Evolutionary conservation across 192 early-diverging fungal species (phyloP).

Genomic region (Borealophlyctis nickersoniae): DNA sequence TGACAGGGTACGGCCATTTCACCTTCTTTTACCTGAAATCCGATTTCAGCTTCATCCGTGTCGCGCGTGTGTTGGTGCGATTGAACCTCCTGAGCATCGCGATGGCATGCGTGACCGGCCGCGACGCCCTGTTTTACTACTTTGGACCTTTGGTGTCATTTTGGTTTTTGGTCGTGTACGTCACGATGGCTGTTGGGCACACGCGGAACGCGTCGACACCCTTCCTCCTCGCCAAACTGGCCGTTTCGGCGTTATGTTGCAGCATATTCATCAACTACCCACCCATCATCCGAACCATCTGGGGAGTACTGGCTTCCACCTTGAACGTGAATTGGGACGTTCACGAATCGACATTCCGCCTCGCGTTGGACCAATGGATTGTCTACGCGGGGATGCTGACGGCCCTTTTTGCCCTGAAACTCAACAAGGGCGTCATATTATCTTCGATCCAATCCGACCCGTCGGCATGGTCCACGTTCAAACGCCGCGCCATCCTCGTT

Average conservation of each 20-base stretch:
- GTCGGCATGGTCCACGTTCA: constrained; percentile 1
- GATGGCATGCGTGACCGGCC: constrained; percentile 66
- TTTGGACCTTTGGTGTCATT: constrained; percentile 72
- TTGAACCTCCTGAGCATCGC: constrained; percentile 66
- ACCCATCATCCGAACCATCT: constrained; percentile 36
- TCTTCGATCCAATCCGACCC: not conserved
- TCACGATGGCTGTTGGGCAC: constrained; percentile 58
- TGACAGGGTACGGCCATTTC: constrained; percentile 81
- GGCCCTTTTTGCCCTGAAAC: constrained; percentile 49
- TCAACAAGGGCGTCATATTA: not conserved
- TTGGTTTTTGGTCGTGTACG: constrained; percentile 67
- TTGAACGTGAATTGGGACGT: constrained; percentile 62
- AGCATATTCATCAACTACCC: too few species aligned
- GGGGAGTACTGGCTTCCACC: constrained; percentile 29
- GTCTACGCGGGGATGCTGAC: constrained; percentile 67
- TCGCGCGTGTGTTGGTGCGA: constrained; percentile 60
- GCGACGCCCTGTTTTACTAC: constrained; percentile 72
- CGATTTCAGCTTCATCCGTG: constrained; percentile 63
- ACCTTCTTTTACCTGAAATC: constrained; percentile 67
- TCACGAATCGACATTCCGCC: constrained; percentile 68
- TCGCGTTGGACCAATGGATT: constrained; percentile 64
- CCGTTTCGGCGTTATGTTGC: constrained; percentile 33
- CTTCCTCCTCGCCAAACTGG: constrained; percentile 55
- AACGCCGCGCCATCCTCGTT: constrained; percentile 18
- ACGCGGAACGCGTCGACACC: constrained; percentile 44